Percentiles rank a stretch among this genome's conserved stretches.
Evolutionary conservation across 192 early-diverging fungal species (phyloP).

Genomic region (Rhizophagus prolifer): DNA sequence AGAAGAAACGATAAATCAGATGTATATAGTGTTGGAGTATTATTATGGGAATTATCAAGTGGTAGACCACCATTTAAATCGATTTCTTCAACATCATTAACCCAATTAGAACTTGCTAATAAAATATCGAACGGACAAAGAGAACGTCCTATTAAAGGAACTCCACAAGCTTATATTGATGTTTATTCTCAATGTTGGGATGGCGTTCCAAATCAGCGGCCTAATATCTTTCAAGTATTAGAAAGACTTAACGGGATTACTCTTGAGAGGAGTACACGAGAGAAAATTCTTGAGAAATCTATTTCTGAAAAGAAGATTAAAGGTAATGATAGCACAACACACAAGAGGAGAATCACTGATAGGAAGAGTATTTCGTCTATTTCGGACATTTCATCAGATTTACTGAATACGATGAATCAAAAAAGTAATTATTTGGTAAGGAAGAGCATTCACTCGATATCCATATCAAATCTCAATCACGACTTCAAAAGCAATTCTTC

Average conservation of each 20-base stretch:
- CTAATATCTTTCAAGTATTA: slow-evolving; percentile 18
- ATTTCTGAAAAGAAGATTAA: not conserved
- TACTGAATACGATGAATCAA: not conserved
- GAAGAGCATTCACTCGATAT: too few species aligned
- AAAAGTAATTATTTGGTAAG: not conserved
- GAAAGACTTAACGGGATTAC: not conserved
- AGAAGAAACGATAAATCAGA: not conserved
- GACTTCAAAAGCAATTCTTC: not conserved
- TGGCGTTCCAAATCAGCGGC: slow-evolving; percentile 20
- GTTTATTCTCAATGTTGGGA: slow-evolving; percentile 27
- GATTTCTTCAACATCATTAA: not conserved
- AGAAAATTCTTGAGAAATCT: not conserved
- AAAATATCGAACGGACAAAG: slow-evolving; percentile 7
- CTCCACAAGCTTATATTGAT: slow-evolving; percentile 21
- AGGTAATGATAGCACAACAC: too few species aligned
- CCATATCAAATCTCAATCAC: not conserved
- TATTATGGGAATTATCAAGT: slow-evolving; percentile 22
- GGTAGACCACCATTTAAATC: slow-evolving; percentile 1
- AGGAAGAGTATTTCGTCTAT: not conserved
- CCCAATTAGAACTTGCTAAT: not conserved
- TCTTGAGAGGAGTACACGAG: not conserved
- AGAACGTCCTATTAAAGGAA: slow-evolving; percentile 19
- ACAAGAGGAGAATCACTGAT: not conserved
- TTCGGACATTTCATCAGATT: not conserved
- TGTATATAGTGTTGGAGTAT: slow-evolving; percentile 11